A percentile compares a stretch with the other conserved stretches of the same genome.
Evolutionary conservation across 495 filamentous ascomycete genomes (phyloP).

Genomic region (Emericellopsis terricola): DNA sequence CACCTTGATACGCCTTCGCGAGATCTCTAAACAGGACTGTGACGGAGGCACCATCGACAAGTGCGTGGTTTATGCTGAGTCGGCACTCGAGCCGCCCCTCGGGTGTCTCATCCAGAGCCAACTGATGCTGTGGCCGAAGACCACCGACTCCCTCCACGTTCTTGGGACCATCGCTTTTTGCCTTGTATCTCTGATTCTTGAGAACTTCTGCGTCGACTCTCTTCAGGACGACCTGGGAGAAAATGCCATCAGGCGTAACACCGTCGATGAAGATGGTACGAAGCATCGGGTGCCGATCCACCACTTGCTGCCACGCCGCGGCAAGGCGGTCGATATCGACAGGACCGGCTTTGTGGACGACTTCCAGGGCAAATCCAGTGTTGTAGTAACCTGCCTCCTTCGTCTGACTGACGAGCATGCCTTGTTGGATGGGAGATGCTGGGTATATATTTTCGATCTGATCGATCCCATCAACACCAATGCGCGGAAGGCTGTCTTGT

Average conservation of each 20-base stretch:
- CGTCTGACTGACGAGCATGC: conserved; percentile 37
- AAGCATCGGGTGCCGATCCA: conserved; percentile 18
- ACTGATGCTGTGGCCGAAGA: too few species aligned
- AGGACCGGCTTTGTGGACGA: too few species aligned
- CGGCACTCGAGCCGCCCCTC: neutral
- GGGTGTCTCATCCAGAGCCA: neutral
- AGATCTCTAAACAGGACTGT: neutral
- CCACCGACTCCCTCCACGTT: too few species aligned
- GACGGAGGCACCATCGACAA: neutral
- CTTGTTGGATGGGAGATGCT: conserved; percentile 49
- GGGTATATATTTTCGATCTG: conserved; percentile 39
- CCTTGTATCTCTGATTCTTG: neutral
- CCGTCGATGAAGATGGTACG: conserved; percentile 26
- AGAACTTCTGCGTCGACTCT: neutral
- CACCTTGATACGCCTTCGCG: neutral
- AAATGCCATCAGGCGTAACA: conserved; percentile 20
- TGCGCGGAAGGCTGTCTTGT: too few species aligned
- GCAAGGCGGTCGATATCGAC: conserved; percentile 23
- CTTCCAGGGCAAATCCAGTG: too few species aligned
- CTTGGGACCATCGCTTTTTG: too few species aligned
- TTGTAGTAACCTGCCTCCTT: too few species aligned
- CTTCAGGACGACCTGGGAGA: conserved; percentile 23
- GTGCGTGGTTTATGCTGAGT: neutral
- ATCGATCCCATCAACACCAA: too few species aligned
- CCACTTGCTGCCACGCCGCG: conserved; percentile 24